Base-by-base conservation (phyloP, 1,284 basidiomycete species). In the Ceratobasidium sp. region DNA sequence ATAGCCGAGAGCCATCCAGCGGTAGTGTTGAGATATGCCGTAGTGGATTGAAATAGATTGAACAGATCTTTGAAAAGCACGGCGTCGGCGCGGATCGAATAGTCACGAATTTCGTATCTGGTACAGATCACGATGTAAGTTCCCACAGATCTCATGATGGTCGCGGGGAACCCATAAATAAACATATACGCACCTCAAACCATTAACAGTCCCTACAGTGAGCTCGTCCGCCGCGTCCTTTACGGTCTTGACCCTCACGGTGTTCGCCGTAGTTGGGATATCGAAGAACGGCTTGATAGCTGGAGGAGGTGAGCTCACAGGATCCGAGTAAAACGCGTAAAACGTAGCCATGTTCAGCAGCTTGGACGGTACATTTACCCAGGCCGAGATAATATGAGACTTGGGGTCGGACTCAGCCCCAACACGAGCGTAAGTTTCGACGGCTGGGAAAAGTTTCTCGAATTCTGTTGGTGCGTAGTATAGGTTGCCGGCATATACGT, bases 11-110 rank as follows among this genome's bases (percentile, higher is more conserved):
- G 17, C 20, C 2, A 68, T 15, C 66, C 66, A 26, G 66, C 46
- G 33, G 66, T 68, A 23, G 48, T 50, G 66, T 52, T 54, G 28
- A 68, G 66, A 20, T 38, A n/a, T 15, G 66, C 28, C 3, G 66
- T 54, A 23, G 10, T 52, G n/a, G 23, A 33, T 1, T 50, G 48
- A 13, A 46, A 68, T 10, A 68, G 23, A 23, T 50, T 48, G 48
- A 68, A 68, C 3, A 68, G 33, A 15, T 54, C n/a, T 42, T 68
- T 68, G 28, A 26, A 68, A 6, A 68, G 28, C n/a, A 13, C 17
- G 7, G 66, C 66, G 28, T 68, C 50, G 17, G 66, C 66, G 9
- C 66, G 66, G n/a, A 68, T 68, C 9, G 66, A 68, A 28, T 68
- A 68, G 23, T 50, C 50, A 15, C 66, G 66, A 3, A 68, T 28